Evolutionary conservation across 2,329 filamentous ascomycete species (phyloP).

Genomic region (Metarhizium anisopliae): DNA sequence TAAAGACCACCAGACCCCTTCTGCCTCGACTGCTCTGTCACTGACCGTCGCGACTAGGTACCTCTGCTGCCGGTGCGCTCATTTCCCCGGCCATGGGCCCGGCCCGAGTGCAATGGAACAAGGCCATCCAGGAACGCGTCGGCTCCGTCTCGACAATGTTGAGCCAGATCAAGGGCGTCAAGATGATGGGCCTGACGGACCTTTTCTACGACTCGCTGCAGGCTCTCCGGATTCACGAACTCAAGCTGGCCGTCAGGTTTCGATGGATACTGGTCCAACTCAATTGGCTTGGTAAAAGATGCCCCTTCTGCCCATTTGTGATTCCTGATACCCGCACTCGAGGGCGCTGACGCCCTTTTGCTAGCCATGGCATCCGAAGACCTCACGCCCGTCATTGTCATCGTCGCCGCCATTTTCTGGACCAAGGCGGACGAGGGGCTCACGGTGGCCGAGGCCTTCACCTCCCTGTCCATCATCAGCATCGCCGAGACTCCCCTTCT

Average conservation of each 20-base stretch:
- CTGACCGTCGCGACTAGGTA: slow-evolving; percentile 7
- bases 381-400: slow-evolving; percentile 22
- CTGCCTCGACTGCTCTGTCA: background rate
- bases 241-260: slow-evolving; percentile 28
- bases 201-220: slow-evolving; percentile 24
- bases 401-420: slow-evolving; percentile 25
- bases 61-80: slow-evolving; percentile 11
- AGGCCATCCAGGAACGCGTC: slow-evolving; percentile 30
- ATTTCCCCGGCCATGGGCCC: slow-evolving; percentile 20
- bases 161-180: slow-evolving; percentile 32
- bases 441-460: slow-evolving; percentile 25
- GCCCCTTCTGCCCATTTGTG: background rate
- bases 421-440: slow-evolving; percentile 18
- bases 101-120: slow-evolving; percentile 28
- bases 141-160: slow-evolving; percentile 30
- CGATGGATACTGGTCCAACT: slow-evolving; percentile 25
- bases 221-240: slow-evolving; percentile 24
- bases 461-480: slow-evolving; percentile 25
- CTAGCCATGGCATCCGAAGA: slow-evolving; percentile 18
- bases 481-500: slow-evolving; percentile 24
- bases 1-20: slow-evolving; percentile 7
- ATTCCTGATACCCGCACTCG: background rate
- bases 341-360: background rate
- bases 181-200: slow-evolving; percentile 32
- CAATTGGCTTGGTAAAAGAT: slow-evolving; percentile 17